phyloP scores from a whole-genome alignment of 225 moss, liverwort and hornwort genomes.

The Bryoerythrophyllum caledonicum region DNA sequence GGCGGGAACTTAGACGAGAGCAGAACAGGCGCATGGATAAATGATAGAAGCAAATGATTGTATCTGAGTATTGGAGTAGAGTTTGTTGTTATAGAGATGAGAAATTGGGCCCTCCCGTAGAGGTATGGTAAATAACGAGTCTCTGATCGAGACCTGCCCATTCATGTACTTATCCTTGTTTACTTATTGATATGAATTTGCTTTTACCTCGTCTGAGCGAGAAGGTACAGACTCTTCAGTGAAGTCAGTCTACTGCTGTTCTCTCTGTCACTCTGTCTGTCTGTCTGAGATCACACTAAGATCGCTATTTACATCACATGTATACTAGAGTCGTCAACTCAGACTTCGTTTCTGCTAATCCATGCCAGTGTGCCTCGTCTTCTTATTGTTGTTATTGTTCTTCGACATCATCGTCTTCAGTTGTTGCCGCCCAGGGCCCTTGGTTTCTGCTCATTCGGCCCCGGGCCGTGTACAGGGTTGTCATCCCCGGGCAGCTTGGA shows the following conservation, averaged over 20 bases:
- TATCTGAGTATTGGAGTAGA: not conserved
- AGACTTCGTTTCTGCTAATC: not conserved
- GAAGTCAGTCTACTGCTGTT: no score
- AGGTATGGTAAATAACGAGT: no score
- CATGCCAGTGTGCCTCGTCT: not conserved
- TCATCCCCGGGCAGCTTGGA: conserved; percentile 40
- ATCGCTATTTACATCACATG: not conserved
- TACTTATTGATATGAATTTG: not conserved
- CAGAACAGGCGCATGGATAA: not conserved
- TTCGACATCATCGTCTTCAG: not conserved
- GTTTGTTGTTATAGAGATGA: not conserved
- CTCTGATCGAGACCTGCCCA: not conserved
- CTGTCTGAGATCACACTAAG: not conserved
- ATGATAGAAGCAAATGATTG: not conserved
- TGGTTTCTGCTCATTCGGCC: not conserved
- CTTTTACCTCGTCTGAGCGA: not conserved
- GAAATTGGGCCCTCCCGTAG: not conserved
- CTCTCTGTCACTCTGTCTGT: no score
- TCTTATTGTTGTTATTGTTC: not conserved
- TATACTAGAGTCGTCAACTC: not conserved
- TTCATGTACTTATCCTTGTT: not conserved
- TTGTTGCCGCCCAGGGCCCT: conserved; percentile 30
- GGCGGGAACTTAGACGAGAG: conserved; percentile 2
- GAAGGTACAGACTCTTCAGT: no score
- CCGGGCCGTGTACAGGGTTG: conserved; percentile 35